These are phyloP conservation scores for Pythium volutum DNA, from an alignment of 352 stramenopile species.

Conservation along the genomic window DNA sequence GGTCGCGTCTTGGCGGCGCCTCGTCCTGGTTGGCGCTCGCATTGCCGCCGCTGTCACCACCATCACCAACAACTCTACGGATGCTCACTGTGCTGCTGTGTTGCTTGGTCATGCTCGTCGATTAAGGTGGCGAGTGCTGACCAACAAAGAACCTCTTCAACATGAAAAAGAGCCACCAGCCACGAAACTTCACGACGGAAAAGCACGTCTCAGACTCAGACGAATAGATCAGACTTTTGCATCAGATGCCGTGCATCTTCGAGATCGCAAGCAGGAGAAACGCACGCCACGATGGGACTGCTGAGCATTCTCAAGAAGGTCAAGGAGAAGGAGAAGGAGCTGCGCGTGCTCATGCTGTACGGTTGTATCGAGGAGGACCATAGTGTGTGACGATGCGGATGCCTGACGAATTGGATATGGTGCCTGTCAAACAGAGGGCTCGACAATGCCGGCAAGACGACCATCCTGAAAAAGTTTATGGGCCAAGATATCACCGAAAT, in stretches of 20 bases:
- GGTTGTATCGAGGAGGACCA: slow-evolving; percentile 16
- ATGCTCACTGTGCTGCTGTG: background rate
- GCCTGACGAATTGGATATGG: background rate
- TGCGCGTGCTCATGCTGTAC: slow-evolving; percentile 97
- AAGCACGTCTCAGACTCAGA: slow-evolving; percentile 11
- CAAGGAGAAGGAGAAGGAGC: slow-evolving; percentile 99
- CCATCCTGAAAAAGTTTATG: slow-evolving; percentile 98
- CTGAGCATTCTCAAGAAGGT: slow-evolving; percentile 96
- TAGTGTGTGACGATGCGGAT: background rate
- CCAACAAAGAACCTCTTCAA: background rate
- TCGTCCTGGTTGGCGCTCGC: slow-evolving; percentile 24
- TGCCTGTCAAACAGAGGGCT: slow-evolving; percentile 81
- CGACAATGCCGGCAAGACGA: slow-evolving; percentile 99
- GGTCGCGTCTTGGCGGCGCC: background rate
- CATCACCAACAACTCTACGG: background rate
- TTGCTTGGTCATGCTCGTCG: slow-evolving; percentile 8
- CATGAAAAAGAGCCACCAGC: no score
- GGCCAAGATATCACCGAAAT: slow-evolving; percentile 97
- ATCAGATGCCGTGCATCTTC: slow-evolving; percentile 1
- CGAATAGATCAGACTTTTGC: background rate
- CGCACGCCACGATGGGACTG: slow-evolving; percentile 68
- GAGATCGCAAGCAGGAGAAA: background rate
- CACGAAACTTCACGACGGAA: slow-evolving; percentile 20
- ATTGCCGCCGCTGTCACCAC: background rate
- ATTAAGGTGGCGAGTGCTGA: background rate